These are phyloP conservation scores for Botrytis squamosa DNA, from an alignment of 2,329 filamentous ascomycete species.

Conservation along the genomic window DNA sequence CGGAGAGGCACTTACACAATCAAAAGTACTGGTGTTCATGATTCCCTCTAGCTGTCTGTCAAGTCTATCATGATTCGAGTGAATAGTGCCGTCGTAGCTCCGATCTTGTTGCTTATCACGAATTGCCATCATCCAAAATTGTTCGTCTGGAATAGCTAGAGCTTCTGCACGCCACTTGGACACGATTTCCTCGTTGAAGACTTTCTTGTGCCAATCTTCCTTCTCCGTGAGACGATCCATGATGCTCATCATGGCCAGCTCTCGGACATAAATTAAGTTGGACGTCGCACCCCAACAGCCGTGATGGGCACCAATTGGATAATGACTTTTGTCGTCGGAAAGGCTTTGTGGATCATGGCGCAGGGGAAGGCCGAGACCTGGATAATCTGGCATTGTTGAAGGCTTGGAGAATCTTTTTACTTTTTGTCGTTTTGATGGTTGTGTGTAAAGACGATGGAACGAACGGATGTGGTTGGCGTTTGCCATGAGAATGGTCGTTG, in stretches of 20 bases:
- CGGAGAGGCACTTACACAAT: not conserved
- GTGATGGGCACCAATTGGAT: not conserved
- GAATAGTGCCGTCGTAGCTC: not conserved
- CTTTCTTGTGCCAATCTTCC: conserved; percentile 32
- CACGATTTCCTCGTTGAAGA: conserved; percentile 33
- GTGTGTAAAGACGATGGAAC: not conserved
- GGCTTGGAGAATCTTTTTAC: not conserved
- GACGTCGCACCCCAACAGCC: not conserved
- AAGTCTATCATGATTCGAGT: not conserved
- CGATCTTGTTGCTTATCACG: not conserved
- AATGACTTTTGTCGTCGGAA: not conserved
- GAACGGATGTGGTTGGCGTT: not conserved
- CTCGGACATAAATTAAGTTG: conserved; percentile 25
- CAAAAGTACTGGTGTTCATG: not conserved
- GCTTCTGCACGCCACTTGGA: conserved; percentile 35
- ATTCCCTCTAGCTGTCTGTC: not conserved
- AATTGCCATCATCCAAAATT: not conserved
- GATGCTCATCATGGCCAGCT: conserved; percentile 34
- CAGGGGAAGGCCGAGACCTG: not conserved
- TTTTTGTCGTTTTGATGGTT: not conserved
- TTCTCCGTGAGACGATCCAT: conserved; percentile 37
- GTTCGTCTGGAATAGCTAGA: conserved; percentile 30
- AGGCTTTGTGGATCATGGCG: not conserved
- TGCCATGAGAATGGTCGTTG: not conserved
- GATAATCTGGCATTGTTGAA: not conserved